A percentile compares a stretch with the other conserved stretches of the same genome.
These are phyloP conservation scores for Boletus insuetus DNA, from an alignment of 768 basidiomycete species.

Conservation along the genomic window DNA sequence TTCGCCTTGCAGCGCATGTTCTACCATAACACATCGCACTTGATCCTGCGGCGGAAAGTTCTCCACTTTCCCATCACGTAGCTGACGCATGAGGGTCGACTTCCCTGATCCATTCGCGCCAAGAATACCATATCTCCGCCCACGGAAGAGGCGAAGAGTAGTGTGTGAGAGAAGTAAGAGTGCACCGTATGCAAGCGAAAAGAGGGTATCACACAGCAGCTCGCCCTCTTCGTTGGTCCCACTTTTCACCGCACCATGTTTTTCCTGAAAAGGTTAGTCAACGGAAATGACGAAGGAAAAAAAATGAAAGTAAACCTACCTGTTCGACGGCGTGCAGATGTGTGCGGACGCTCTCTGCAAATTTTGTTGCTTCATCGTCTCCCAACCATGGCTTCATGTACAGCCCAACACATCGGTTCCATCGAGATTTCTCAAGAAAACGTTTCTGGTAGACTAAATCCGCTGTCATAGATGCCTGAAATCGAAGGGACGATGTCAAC, in stretches of 20 bases:
- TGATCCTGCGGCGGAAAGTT: slow-evolving; percentile 90
- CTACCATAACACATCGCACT: slow-evolving; percentile 92
- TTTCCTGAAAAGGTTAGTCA: slow-evolving; percentile 45
- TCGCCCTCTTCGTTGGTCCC: slow-evolving; percentile 71
- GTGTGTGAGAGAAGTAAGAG: slow-evolving; percentile 94
- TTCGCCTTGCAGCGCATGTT: slow-evolving; percentile 94
- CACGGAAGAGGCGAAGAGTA: slow-evolving; percentile 82
- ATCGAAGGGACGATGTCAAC: slow-evolving; percentile 61
- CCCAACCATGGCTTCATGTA: slow-evolving; percentile 76
- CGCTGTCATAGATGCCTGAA: slow-evolving; percentile 69
- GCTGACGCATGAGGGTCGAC: slow-evolving; percentile 92
- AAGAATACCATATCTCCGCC: slow-evolving; percentile 91
- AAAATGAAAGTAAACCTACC: slow-evolving; percentile 34
- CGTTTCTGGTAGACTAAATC: slow-evolving; percentile 68
- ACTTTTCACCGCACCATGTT: slow-evolving; percentile 43
- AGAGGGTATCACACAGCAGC: slow-evolving; percentile 86
- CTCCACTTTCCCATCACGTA: slow-evolving; percentile 93
- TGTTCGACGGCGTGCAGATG: slow-evolving; percentile 80
- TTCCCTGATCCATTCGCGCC: slow-evolving; percentile 97
- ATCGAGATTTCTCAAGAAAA: slow-evolving; percentile 51
- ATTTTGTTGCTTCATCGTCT: slow-evolving; percentile 43
- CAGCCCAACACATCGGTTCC: slow-evolving; percentile 69
- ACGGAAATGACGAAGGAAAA: background rate
- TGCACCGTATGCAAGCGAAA: slow-evolving; percentile 95
- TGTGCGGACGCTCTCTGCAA: slow-evolving; percentile 61